A percentile compares a stretch with the other conserved stretches of the same genome.
Conservation (phyloP, 2,329 filamentous ascomycete genomes). For the Hansfordia pulvinata region DNA sequence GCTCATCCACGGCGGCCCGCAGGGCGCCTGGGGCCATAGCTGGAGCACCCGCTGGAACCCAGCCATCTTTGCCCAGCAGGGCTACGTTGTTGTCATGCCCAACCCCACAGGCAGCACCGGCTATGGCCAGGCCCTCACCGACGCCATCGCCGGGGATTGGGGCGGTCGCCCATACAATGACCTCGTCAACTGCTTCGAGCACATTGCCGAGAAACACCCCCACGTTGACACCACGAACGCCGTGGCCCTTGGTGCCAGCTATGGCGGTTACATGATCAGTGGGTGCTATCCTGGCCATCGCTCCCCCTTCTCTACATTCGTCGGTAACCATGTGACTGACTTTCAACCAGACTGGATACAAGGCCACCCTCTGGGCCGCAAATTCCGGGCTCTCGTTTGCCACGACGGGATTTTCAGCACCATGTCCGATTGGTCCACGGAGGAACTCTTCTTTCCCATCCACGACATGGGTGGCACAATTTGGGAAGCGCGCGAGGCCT, state of each 20-base stretch:
- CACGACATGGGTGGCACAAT: conserved; percentile 52
- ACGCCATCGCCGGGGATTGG: conserved; percentile 72
- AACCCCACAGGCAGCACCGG: conserved; percentile 78
- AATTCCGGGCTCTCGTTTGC: conserved; percentile 78
- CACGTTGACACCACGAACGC: conserved; percentile 58
- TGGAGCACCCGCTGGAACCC: conserved; percentile 84
- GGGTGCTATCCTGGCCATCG: conserved; percentile 13
- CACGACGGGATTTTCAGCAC: conserved; percentile 79
- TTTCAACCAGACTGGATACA: conserved; percentile 69
- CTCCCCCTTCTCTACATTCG: conserved; percentile 8
- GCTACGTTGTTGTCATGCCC: conserved; percentile 68
- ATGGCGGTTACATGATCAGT: conserved; percentile 67
- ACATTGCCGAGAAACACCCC: conserved; percentile 49
- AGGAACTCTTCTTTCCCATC: conserved; percentile 58
- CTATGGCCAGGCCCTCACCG: conserved; percentile 64
- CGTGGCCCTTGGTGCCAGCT: conserved; percentile 63
- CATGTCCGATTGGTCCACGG: conserved; percentile 47
- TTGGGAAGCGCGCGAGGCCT: conserved; percentile 48
- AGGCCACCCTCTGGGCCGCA: conserved; percentile 66
- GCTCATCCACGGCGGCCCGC: conserved; percentile 73
- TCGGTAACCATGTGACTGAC: conserved; percentile 22
- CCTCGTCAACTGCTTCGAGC: conserved; percentile 64
- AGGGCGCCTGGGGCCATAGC: conserved; percentile 59
- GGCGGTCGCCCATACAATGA: conserved; percentile 76
- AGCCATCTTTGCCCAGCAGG: conserved; percentile 75